Conservation (phyloP, 352 stramenopile species). For the Aphanomyces euteiches region DNA sequence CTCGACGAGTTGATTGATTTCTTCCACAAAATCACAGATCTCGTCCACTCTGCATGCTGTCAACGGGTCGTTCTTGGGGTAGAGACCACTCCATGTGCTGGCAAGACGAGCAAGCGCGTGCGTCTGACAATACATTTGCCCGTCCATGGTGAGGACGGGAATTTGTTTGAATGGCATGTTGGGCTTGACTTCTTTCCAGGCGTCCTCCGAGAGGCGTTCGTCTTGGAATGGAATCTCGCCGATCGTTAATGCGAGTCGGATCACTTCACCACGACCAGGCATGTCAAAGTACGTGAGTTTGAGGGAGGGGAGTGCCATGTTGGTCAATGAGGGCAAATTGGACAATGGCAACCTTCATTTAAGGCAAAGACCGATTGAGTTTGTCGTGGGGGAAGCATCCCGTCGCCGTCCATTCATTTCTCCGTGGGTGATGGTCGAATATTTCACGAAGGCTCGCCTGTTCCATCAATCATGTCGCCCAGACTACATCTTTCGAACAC, state of each 20-base stretch:
- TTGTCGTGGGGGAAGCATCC: no score
- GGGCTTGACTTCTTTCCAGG: slow-evolving; percentile 39
- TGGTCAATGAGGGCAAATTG: no score
- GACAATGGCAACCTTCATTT: no score
- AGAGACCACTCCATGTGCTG: slow-evolving; percentile 45
- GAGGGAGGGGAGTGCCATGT: slow-evolving; percentile 20
- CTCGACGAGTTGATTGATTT: no score
- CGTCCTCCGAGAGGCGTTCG: slow-evolving; percentile 37
- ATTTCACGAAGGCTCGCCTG: no score
- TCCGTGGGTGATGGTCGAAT: no score
- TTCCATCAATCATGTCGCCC: no score
- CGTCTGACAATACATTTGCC: slow-evolving; percentile 35
- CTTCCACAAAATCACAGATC: slow-evolving; percentile 40
- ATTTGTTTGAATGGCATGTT: slow-evolving; percentile 45
- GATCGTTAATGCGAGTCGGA: slow-evolving; percentile 48
- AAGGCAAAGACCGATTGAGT: no score
- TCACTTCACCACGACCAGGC: slow-evolving; percentile 44
- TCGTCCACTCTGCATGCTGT: slow-evolving; percentile 43
- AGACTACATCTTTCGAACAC: no score
- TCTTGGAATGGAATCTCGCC: slow-evolving; percentile 52
- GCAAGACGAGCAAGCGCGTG: slow-evolving; percentile 56
- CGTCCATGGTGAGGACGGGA: slow-evolving; percentile 51
- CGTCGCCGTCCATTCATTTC: no score
- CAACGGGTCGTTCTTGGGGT: slow-evolving; percentile 37
- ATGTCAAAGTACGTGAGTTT: slow-evolving; percentile 54